Evolutionary conservation across 192 early-diverging fungal species (phyloP).

Genomic region (Lobosporangium transversale): DNA sequence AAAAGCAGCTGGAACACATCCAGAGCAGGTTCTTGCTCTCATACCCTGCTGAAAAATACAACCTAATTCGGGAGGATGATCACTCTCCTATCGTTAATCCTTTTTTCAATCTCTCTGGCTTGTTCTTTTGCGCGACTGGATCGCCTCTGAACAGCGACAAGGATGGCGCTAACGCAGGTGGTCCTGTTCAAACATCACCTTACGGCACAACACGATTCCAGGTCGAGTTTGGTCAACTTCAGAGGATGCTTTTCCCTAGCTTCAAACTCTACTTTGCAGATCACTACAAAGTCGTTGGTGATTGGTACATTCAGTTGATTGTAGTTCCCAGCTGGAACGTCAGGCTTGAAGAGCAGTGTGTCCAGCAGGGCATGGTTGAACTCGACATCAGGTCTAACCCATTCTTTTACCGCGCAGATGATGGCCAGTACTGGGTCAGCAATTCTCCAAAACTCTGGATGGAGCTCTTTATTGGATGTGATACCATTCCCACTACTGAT

Average conservation of each 20-base stretch:
- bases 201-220: slow-evolving; percentile 48
- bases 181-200: slow-evolving; percentile 43
- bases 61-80: slow-evolving; percentile 49
- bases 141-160: slow-evolving; percentile 34
- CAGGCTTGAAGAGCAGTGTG: slow-evolving; percentile 37
- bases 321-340: slow-evolving; percentile 53
- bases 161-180: slow-evolving; percentile 44
- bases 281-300: slow-evolving; percentile 48
- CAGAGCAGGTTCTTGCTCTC: slow-evolving; percentile 49
- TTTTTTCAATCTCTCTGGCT: slow-evolving; percentile 46
- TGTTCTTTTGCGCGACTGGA: slow-evolving; percentile 50
- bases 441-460: slow-evolving; percentile 51
- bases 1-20: slow-evolving; percentile 45
- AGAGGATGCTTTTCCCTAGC: slow-evolving; percentile 33
- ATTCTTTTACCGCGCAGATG: slow-evolving; percentile 50
- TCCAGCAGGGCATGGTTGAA: slow-evolving; percentile 42
- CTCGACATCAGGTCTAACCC: slow-evolving; percentile 44
- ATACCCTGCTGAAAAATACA: slow-evolving; percentile 53
- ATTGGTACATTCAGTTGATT: slow-evolving; percentile 51
- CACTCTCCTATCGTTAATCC: slow-evolving; percentile 47
- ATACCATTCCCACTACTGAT: slow-evolving; percentile 49
- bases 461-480: slow-evolving; percentile 53
- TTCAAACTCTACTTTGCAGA: slow-evolving; percentile 54
- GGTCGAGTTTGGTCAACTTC: slow-evolving; percentile 50
- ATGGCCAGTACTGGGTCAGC: slow-evolving; percentile 51